phyloP scores from a whole-genome alignment of 2,329 filamentous ascomycete species.

The Fusarium nelsonii region DNA sequence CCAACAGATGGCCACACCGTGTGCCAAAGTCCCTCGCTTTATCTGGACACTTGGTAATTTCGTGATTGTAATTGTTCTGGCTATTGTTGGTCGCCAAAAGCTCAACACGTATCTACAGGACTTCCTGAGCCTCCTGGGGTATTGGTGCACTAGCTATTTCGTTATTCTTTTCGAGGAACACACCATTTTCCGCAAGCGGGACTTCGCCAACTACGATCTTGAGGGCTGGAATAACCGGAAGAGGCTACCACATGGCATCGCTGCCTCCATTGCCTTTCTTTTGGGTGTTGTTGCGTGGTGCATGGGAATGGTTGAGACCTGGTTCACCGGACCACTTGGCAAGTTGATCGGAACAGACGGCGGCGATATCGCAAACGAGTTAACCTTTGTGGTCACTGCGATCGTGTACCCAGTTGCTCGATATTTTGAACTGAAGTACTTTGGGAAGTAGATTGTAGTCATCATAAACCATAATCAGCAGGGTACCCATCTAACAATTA shows the following conservation, averaged over 20 bases:
- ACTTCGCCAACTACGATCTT: slow-evolving; percentile 13
- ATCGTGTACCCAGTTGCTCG: slow-evolving; percentile 10
- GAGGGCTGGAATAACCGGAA: slow-evolving; percentile 1
- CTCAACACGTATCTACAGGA: slow-evolving; percentile 17
- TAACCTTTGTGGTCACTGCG: slow-evolving; percentile 13
- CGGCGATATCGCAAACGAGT: slow-evolving; percentile 11
- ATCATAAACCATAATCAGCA: too few relatives aligned
- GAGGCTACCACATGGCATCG: slow-evolving; percentile 9
- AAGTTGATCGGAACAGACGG: slow-evolving; percentile 11
- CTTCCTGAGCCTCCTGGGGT: slow-evolving; percentile 11
- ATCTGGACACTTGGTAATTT: slow-evolving; percentile 17
- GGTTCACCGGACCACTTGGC: slow-evolving; percentile 12
- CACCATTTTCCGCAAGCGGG: slow-evolving; percentile 10
- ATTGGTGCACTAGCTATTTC: slow-evolving; percentile 20
- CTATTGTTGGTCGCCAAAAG: slow-evolving; percentile 9
- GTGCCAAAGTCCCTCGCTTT: slow-evolving; percentile 10
- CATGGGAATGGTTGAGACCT: slow-evolving; percentile 15
- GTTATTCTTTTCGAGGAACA: slow-evolving; percentile 19
- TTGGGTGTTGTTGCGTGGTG: slow-evolving; percentile 18
- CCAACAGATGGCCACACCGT: slow-evolving; percentile 9
- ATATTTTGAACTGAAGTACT: slow-evolving; percentile 5
- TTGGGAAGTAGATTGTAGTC: slow-evolving; percentile 5
- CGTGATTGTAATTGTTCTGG: slow-evolving; percentile 4
- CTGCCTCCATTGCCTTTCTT: slow-evolving; percentile 5
- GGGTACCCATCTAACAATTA: too few relatives aligned